phyloP scores from a whole-genome alignment of 371 early-diverging fungal species.

The Zychaea mexicana region DNA sequence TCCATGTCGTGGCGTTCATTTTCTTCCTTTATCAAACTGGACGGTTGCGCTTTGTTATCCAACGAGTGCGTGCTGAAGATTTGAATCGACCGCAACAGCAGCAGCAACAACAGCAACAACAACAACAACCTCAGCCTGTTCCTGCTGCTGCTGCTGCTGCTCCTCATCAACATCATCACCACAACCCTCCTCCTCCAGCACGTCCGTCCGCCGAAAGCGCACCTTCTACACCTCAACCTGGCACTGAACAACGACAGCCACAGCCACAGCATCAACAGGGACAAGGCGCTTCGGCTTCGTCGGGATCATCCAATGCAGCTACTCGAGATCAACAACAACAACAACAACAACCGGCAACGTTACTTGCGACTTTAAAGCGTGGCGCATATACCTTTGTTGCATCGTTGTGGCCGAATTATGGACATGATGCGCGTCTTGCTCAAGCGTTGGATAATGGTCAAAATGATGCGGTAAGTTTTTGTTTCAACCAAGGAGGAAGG shows the following conservation, averaged over 20 bases:
- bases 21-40: slow-evolving; percentile 52
- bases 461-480: slow-evolving; percentile 22
- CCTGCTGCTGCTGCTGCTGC: neutral
- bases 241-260: too few relatives aligned
- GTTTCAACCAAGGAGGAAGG: too few relatives aligned
- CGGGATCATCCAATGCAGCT: too few relatives aligned
- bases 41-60: slow-evolving; percentile 39
- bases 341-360: slow-evolving; percentile 7
- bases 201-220: too few relatives aligned
- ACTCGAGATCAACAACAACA: neutral
- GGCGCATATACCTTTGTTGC: slow-evolving; percentile 42
- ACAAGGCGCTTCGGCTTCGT: neutral
- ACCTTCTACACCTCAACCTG: neutral
- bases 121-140: slow-evolving; percentile 1
- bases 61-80: slow-evolving; percentile 33
- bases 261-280: neutral
- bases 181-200: neutral
- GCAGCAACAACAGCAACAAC: slow-evolving; percentile 4
- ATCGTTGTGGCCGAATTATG: slow-evolving; percentile 50
- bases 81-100: slow-evolving; percentile 2
- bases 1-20: slow-evolving; percentile 36
- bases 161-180: too few relatives aligned
- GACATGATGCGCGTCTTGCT: slow-evolving; percentile 40
- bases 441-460: slow-evolving; percentile 44
- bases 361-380: slow-evolving; percentile 28